Percentiles rank a stretch among this genome's conserved stretches.
These are phyloP conservation scores for Erigeron canadensis DNA, from an alignment of 129 eudicot species.

Conservation along the genomic window DNA sequence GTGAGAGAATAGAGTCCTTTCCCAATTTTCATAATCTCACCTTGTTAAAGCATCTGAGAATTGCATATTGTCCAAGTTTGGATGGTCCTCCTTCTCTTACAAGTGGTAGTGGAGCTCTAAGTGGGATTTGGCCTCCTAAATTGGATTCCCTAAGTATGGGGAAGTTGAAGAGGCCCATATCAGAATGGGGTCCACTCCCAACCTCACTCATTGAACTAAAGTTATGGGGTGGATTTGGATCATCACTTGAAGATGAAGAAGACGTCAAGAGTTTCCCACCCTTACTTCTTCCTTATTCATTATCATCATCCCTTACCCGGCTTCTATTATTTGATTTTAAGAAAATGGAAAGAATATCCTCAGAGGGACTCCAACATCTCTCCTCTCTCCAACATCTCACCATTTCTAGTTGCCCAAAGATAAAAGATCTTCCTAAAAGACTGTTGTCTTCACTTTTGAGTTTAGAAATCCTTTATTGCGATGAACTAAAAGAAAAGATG, in stretches of 20 bases:
- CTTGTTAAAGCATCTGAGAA: neutral
- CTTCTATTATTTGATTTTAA: neutral
- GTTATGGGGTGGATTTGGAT: neutral
- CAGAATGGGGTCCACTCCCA: slow-evolving; percentile 21
- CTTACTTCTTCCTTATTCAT: slow-evolving; percentile 2
- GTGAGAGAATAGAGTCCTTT: neutral
- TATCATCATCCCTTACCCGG: slow-evolving; percentile 4
- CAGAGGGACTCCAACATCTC: slow-evolving; percentile 17
- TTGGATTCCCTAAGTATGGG: neutral
- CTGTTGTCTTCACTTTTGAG: slow-evolving; percentile 3
- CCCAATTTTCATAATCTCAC: slow-evolving; percentile 1
- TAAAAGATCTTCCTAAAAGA: neutral
- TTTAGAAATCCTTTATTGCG: neutral
- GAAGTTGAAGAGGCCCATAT: neutral
- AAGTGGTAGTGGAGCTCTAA: too few species aligned
- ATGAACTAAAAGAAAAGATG: slow-evolving; percentile 4
- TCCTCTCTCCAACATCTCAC: slow-evolving; percentile 7
- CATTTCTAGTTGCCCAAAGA: slow-evolving; percentile 12
- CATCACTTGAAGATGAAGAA: neutral
- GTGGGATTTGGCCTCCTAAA: slow-evolving; percentile 22
- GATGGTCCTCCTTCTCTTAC: slow-evolving; percentile 10
- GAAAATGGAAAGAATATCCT: neutral
- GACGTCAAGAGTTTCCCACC: too few species aligned
- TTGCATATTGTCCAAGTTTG: slow-evolving; percentile 7
- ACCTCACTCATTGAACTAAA: neutral